Evolutionary conservation across 2,329 filamentous ascomycete species (phyloP), one percentile per base, ranked within the genome.

Genomic region (Penicillium oxalicum): DNA sequence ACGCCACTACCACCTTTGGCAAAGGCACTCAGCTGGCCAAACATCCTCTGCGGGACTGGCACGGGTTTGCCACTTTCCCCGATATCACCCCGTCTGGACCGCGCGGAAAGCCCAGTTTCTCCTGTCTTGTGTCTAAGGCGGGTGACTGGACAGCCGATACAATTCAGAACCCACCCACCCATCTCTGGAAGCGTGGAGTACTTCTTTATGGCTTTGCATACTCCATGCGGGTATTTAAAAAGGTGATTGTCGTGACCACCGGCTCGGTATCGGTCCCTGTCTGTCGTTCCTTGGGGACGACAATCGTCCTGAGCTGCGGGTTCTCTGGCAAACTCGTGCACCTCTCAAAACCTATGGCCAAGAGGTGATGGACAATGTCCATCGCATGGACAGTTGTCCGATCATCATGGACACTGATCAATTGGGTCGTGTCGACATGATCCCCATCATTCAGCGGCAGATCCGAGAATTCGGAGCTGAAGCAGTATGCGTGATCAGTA

Each of bases 21-120:
- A 76, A 77, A 48, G 77, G 76, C 40, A 73, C 81, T 45, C 80
- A 84, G 36, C 69, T 89, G 25, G 79, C 84, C 3, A 76, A 77
- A 45, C 74, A 75, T 7, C 85, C 86, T 0, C 72, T 88, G 35
- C 69, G 77, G 7, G 86, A 91, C 67, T 88, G 84, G 76, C 87
- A 91, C 69, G 80, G 82, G 0, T 91, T 91, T 61, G 87, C 86
- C 38, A 84, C 83, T 1, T 86, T 90, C 51, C 82, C 85, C 1
- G 77, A 81, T 50, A 74, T 78, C 2, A 63, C 28, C 3, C 49
- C 55, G 4, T 34, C 39, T 4, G 55, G 49, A 9, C 37, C 46
- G 7, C 47, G 45, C 2, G 55, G 53, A 8, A 73, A 49, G 69
- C 74, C 34, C 45, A 82, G 80, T 11, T 88, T 84, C 69, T 87